Evolutionary conservation across 2,329 filamentous ascomycete species (phyloP).

Genomic region (Fusarium dimerum): DNA sequence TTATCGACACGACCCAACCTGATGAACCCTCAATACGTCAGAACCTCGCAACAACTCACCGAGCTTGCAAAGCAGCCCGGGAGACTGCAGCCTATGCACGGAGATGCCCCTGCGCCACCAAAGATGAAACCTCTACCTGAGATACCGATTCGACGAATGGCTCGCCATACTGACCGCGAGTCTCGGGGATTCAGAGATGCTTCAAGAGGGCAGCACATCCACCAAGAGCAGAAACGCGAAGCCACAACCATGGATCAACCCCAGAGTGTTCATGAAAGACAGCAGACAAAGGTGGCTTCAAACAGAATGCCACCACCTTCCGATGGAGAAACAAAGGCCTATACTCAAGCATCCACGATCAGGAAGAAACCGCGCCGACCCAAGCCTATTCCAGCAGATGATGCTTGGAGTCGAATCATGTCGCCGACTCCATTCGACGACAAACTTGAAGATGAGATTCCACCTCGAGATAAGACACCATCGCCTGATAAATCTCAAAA

Average conservation of each 20-base stretch:
- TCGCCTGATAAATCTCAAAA: slow-evolving; percentile 9
- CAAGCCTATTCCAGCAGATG: slow-evolving; percentile 4
- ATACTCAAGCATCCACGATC: slow-evolving; percentile 6
- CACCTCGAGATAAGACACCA: slow-evolving; percentile 1
- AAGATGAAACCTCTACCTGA: slow-evolving; percentile 6
- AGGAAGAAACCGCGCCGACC: slow-evolving; percentile 2
- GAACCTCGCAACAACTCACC: background rate
- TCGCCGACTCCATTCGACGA: slow-evolving; percentile 1
- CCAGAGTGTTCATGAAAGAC: no score
- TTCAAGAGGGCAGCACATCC: background rate
- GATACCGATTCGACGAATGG: slow-evolving; percentile 3
- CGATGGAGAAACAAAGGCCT: slow-evolving; percentile 2
- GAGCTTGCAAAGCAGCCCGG: background rate
- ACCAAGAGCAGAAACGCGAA: background rate
- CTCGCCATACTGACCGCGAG: slow-evolving; percentile 9
- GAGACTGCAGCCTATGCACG: slow-evolving; percentile 2
- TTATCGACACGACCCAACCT: slow-evolving; percentile 10
- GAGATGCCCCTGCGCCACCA: background rate
- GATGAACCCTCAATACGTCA: slow-evolving; percentile 1
- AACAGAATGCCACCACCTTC: background rate
- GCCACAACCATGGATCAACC: no score
- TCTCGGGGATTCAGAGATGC: background rate
- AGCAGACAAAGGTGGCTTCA: no score
- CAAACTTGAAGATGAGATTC: background rate
- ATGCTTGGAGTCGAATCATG: slow-evolving; percentile 4